Evolutionary conservation across 306 rosid genomes (phyloP), one percentile per base, ranked within the genome.

Genomic region (Gynostemma pentaphyllum): DNA sequence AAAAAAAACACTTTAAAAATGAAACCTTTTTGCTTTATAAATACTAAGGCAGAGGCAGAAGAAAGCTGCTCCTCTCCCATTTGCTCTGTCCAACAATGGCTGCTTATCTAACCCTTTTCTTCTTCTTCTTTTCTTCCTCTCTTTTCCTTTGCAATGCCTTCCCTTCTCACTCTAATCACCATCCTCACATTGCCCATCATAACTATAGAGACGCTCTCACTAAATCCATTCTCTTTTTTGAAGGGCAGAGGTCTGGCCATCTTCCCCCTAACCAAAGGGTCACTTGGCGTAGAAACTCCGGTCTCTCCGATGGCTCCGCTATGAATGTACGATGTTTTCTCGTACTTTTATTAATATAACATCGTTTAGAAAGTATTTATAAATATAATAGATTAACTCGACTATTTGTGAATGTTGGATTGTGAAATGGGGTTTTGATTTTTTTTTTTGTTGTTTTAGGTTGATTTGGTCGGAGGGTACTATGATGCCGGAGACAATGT

Each of bases 401-500:
- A n/a, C n/a, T n/a, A n/a, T n/a, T n/a, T n/a, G n/a, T n/a, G n/a
- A n/a, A n/a, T n/a, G n/a, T n/a, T n/a, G n/a, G n/a, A n/a, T n/a
- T 48, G 0, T 50, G 70, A 66, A 66, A 24, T 59, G 22, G 19
- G 26, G n/a, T n/a, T 27, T 23, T 16, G 7, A 2, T 59, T 15
- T 59, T 5, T 53, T 23, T 62, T 32, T 4, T 3, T 14, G 64
- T 24, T 7, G 18, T 19, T 51, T 61, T 45, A 66, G 70, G 70
- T 66, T 2, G 98, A 92, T 82, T 82, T 92, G 41, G 81, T 86
- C 26, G 96, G 98, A 4, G 96, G 98, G 0, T 92, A 92, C 75
- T 92, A 92, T 41, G 98, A 92, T 62, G 98, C 98, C 67, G 98
- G 98, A 0, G 98, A 92, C 47, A 92, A 92, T 73, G 68, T 92